Evolutionary conservation across 805 yeast species (phyloP), one percentile per base, ranked within the genome.

Genomic region (Pichia phayaonensis): DNA sequence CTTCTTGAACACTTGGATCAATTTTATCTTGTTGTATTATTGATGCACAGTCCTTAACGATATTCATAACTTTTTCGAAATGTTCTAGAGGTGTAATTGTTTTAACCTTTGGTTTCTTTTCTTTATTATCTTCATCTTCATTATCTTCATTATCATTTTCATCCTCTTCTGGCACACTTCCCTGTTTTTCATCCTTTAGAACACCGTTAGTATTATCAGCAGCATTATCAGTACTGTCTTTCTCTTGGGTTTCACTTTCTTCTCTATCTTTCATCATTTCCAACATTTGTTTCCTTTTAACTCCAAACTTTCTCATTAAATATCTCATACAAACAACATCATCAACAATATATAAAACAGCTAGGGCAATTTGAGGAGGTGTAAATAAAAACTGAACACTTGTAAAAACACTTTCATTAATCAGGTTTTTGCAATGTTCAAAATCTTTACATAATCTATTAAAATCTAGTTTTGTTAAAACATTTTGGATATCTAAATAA

Each of bases 281-380:
- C 8, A 55, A 50, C 20, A 57, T 52, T 29, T 55, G 62, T 56
- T 56, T 60, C 58, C 48, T 56, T 52, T 57, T 61, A 22, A 59
- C 53, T 44, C 73, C 71, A 56, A 83, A 83, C 63, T 86, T 87
- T 56, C 76, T 73, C 55, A 76, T 75, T 55, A 92, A 67, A 66
- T 90, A 90, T 54, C 80, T 73, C 49, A 79, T 79, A 2, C 86
- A 78, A 39, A 86, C 67, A 23, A 75, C 78, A 54, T 75, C 80
- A 65, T 89, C 86, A 15, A 75, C 79, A 48, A 76, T 74, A 68
- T 84, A 79, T 61, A 90, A 73, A 16, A 94, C 88, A 0, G 97
- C 94, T 47, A 94, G 71, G 1, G 98, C 97, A 29, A 94, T 87
- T 61, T 94, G 99, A 1, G 98, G 96, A 0, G 99, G 99, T 0